Evolutionary conservation across 345 rosid species (phyloP).

Genomic region (Angophora floribunda): DNA sequence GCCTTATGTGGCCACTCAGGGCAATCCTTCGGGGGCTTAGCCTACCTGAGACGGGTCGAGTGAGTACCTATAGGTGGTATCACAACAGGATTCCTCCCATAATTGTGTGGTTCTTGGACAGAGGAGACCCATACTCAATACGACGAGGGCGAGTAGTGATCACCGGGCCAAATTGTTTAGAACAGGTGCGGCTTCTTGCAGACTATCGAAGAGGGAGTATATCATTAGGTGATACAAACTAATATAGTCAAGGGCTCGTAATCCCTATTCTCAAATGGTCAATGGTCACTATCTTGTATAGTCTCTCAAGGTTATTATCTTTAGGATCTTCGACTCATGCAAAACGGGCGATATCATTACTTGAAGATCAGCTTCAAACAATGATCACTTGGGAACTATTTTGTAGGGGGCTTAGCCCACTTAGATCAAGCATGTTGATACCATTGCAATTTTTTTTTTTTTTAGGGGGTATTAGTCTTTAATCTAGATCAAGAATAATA

Average conservation of each 20-base stretch:
- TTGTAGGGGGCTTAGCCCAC: too few species aligned
- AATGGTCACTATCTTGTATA: not conserved
- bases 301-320: fast-evolving
- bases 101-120: fast-evolving
- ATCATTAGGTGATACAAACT: fast-evolving
- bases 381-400: not conserved
- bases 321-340: not conserved
- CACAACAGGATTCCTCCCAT: not conserved
- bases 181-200: fast-evolving
- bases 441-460: too few species aligned
- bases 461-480: too few species aligned
- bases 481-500: too few species aligned
- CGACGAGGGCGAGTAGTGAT: fast-evolving
- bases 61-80: not conserved
- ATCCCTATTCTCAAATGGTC: not conserved
- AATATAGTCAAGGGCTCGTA: not conserved
- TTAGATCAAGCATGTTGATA: too few species aligned
- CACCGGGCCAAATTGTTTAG: fast-evolving
- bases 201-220: not conserved
- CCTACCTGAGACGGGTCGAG: fast-evolving
- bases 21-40: not conserved
- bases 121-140: not conserved
- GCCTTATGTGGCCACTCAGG: not conserved
- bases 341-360: fast-evolving
- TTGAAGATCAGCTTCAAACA: not conserved